Conservation (phyloP, 805 yeast genomes). For the Peterozyma xylosa region DNA sequence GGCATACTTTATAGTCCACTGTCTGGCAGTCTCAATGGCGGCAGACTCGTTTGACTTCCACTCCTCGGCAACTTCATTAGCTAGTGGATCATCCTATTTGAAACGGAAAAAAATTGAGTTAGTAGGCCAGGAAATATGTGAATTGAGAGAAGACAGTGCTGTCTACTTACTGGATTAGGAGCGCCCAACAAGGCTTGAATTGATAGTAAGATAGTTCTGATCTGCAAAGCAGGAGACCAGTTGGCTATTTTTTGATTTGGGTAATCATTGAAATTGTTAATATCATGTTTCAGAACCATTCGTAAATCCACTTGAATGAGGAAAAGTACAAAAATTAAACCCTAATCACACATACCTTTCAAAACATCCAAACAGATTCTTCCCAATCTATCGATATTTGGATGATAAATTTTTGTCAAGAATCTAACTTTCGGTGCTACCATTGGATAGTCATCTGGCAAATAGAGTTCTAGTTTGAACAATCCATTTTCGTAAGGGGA, state of each 20-base stretch:
- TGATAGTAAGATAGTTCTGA: conserved; percentile 82
- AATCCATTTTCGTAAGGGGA: conserved; percentile 84
- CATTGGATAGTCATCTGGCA: conserved; percentile 98
- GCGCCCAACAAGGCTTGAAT: conserved; percentile 92
- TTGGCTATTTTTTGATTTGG: conserved; percentile 35
- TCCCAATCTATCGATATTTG: conserved; percentile 92
- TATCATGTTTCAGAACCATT: not conserved
- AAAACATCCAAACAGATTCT: conserved; percentile 93
- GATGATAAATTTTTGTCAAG: conserved; percentile 90
- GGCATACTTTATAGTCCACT: conserved; percentile 67
- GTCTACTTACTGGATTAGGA: conserved; percentile 62
- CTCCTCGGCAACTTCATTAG: conserved; percentile 94
- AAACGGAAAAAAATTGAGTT: not conserved
- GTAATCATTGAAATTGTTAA: not conserved
- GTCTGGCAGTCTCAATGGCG: conserved; percentile 75
- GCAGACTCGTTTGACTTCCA: conserved; percentile 82
- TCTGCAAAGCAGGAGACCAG: conserved; percentile 98
- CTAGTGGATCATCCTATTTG: conserved; percentile 79
- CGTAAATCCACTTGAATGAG: not conserved
- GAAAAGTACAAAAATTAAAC: not conserved
- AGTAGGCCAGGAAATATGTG: not conserved
- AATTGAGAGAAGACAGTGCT: not conserved
- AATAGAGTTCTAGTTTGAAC: conserved; percentile 76
- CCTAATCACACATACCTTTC: conserved; percentile 36
- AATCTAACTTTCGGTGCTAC: conserved; percentile 95